These are phyloP conservation scores for Claviceps citrina DNA, from an alignment of 2,329 filamentous ascomycete species.

Conservation along the genomic window DNA sequence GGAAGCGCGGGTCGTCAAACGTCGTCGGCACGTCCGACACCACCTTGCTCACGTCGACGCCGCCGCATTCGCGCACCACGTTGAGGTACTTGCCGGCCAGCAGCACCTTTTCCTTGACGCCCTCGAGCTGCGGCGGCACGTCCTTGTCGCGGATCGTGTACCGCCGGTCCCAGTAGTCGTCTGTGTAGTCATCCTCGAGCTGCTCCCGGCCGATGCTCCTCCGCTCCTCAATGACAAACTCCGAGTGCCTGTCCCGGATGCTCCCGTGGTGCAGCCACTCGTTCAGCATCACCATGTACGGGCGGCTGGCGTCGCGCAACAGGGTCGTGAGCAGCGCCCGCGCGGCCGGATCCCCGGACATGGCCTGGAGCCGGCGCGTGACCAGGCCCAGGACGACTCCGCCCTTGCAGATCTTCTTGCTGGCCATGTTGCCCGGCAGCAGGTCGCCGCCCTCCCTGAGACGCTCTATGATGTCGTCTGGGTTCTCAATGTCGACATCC, in stretches of 20 bases:
- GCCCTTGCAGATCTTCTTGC: slow-evolving; percentile 92
- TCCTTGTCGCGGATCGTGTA: slow-evolving; percentile 89
- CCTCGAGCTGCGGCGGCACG: slow-evolving; percentile 79
- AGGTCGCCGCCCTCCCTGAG: slow-evolving; percentile 76
- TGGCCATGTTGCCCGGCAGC: slow-evolving; percentile 59
- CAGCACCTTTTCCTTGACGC: slow-evolving; percentile 84
- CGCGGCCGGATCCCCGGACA: slow-evolving; percentile 87
- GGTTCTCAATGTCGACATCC: slow-evolving; percentile 58
- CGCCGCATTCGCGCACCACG: slow-evolving; percentile 90
- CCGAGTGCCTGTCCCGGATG: slow-evolving; percentile 83
- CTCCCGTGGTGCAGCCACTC: slow-evolving; percentile 95
- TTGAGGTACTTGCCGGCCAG: slow-evolving; percentile 96
- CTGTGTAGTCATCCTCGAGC: slow-evolving; percentile 89
- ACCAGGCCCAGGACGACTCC: slow-evolving; percentile 82
- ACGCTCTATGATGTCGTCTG: slow-evolving; percentile 83
- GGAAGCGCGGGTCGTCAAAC: slow-evolving; percentile 80
- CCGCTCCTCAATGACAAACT: slow-evolving; percentile 91
- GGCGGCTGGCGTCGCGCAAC: slow-evolving; percentile 73
- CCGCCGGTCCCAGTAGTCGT: slow-evolving; percentile 97
- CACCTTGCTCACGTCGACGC: slow-evolving; percentile 81
- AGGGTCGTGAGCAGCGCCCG: slow-evolving; percentile 67
- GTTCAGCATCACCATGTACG: slow-evolving; percentile 97
- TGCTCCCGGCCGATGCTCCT: slow-evolving; percentile 86
- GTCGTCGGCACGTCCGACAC: slow-evolving; percentile 78
- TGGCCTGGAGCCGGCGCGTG: slow-evolving; percentile 67